phyloP scores from a whole-genome alignment of 139 green algal genomes.

The Chlamydomonas urium region DNA sequence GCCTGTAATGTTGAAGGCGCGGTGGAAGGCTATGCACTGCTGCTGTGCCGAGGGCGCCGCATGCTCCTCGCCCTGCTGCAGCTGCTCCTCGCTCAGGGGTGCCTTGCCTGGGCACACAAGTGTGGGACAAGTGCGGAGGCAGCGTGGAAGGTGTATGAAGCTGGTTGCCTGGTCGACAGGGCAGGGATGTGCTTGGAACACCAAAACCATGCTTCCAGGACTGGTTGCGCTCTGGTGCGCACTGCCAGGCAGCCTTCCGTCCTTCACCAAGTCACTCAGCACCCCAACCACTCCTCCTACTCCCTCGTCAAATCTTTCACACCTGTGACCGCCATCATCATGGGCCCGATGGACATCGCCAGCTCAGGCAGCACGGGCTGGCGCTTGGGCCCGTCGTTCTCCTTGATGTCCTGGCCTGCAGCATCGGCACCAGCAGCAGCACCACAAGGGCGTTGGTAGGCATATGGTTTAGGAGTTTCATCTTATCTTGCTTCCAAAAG shows the following conservation, averaged over 20 bases:
- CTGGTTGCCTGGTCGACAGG: no score
- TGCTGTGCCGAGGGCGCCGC: conserved; percentile 6
- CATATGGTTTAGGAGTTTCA: no score
- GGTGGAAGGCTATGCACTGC: conserved; percentile 35
- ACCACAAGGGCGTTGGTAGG: no score
- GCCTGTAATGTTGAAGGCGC: conserved; percentile 32
- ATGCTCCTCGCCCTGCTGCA: conserved; percentile 13
- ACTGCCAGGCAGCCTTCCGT: no score
- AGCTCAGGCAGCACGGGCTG: conserved; percentile 35
- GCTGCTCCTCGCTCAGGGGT: conserved; percentile 5
- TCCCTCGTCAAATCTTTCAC: no score
- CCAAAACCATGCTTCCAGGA: no score
- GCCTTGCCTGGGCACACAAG: conserved; percentile 29
- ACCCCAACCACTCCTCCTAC: no score
- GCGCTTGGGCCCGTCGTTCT: conserved; percentile 22
- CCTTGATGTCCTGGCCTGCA: conserved; percentile 27
- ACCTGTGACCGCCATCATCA: conserved; percentile 18
- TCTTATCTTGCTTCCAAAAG: no score
- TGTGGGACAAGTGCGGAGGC: background rate
- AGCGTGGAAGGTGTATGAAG: background rate
- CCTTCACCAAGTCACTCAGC: no score
- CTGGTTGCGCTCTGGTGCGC: no score
- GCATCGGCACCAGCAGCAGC: background rate
- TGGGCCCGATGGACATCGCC: conserved; percentile 22
- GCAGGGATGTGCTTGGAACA: no score